Conservation (phyloP, 192 early-diverging fungal genomes). For the Entomortierella beljakovae region DNA sequence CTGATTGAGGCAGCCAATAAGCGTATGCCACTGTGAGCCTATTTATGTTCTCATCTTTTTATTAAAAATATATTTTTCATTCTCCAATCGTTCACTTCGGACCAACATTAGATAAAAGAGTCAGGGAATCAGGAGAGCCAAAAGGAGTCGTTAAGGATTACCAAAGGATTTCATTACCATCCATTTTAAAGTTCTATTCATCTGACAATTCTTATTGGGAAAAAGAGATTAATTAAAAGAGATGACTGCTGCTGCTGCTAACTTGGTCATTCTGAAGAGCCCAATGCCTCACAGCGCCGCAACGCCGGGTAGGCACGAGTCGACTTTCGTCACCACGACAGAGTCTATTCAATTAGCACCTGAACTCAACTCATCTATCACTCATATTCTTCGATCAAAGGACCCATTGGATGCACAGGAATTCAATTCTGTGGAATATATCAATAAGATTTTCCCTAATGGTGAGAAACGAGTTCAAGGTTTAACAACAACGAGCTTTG, state of each 20-base stretch:
- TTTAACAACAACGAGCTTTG: not conserved
- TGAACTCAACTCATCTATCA: constrained; percentile 68
- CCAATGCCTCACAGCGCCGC: constrained; percentile 3
- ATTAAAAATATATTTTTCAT: too few relatives aligned
- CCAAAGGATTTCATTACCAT: too few relatives aligned
- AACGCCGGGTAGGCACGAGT: not conserved
- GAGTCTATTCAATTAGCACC: constrained; percentile 59
- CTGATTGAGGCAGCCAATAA: constrained; percentile 25
- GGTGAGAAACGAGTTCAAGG: constrained; percentile 57
- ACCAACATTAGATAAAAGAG: too few relatives aligned
- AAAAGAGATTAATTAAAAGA: not conserved
- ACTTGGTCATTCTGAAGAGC: not conserved
- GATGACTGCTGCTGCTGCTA: constrained; percentile 1
- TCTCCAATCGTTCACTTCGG: too few relatives aligned
- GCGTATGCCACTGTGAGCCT: constrained; percentile 41
- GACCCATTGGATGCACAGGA: constrained; percentile 76
- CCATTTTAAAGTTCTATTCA: too few relatives aligned
- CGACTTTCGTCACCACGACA: constrained; percentile 31
- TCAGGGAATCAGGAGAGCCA: too few relatives aligned
- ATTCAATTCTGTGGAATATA: constrained; percentile 80
- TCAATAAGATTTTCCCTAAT: constrained; percentile 86
- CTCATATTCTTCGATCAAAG: constrained; percentile 63
- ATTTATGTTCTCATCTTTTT: too few relatives aligned
- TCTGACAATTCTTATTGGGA: too few relatives aligned
- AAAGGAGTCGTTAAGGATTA: too few relatives aligned